phyloP scores from a whole-genome alignment of 805 yeast species.

The Isabelozyma rhagii region DNA sequence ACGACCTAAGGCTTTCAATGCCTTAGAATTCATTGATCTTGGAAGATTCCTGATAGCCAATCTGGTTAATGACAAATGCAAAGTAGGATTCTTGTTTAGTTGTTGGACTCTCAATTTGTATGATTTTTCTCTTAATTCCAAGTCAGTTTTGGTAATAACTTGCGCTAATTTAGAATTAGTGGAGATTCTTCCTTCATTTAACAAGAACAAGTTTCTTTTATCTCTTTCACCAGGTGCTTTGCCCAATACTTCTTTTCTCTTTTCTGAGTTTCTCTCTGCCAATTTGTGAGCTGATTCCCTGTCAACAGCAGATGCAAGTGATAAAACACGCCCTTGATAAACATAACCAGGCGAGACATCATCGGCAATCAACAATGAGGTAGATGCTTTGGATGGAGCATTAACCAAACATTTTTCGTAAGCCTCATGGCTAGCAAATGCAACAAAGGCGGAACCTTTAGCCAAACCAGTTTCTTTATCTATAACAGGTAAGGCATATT shows the following conservation, averaged over 20 bases:
- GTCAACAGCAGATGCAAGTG: constrained; percentile 81
- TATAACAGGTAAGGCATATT: constrained; percentile 89
- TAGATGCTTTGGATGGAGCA: constrained; percentile 68
- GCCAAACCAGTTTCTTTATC: constrained; percentile 85
- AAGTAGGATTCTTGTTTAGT: constrained; percentile 82
- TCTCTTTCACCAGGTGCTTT: constrained; percentile 78
- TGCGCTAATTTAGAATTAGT: constrained; percentile 76
- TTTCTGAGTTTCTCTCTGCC: constrained; percentile 67
- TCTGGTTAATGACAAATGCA: constrained; percentile 92
- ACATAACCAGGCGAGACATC: constrained; percentile 89
- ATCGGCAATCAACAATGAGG: constrained; percentile 80
- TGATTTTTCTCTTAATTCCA: constrained; percentile 86
- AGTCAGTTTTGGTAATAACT: constrained; percentile 62
- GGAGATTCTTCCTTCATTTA: constrained; percentile 92
- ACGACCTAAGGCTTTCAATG: constrained; percentile 88
- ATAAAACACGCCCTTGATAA: constrained; percentile 86
- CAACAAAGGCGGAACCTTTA: constrained; percentile 93
- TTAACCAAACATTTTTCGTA: constrained; percentile 65
- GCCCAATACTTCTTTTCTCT: constrained; percentile 75
- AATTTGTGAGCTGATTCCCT: constrained; percentile 75
- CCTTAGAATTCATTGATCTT: constrained; percentile 83
- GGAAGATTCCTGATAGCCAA: constrained; percentile 93
- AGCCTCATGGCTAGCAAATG: constrained; percentile 62
- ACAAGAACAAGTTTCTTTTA: constrained; percentile 75
- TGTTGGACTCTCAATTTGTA: constrained; percentile 84